Percentiles rank a stretch among this genome's conserved stretches.
phyloP scores from a whole-genome alignment of 2,329 filamentous ascomycete species.

The Stemphylium vesicarium region DNA sequence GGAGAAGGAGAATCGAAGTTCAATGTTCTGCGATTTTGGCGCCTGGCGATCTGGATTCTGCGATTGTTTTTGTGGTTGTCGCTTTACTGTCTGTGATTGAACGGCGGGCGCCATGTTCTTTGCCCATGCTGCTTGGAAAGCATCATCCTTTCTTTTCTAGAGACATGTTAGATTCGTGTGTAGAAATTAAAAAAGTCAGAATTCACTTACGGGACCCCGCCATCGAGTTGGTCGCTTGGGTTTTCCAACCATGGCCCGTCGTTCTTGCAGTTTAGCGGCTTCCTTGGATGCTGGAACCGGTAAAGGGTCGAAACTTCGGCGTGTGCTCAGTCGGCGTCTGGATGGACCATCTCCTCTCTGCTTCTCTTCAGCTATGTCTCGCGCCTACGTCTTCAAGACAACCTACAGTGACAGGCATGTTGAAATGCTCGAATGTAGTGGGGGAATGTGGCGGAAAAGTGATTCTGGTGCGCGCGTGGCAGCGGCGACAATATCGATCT shows the following conservation, averaged over 20 bases:
- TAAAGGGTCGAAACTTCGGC: slow-evolving; percentile 1
- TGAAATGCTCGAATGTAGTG: background rate
- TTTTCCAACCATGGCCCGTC: slow-evolving; percentile 3
- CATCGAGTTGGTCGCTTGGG: slow-evolving; percentile 13
- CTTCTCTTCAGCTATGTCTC: background rate
- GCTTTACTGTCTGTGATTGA: background rate
- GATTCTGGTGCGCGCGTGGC: background rate
- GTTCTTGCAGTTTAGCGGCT: background rate
- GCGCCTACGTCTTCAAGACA: background rate
- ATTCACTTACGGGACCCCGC: slow-evolving; percentile 7
- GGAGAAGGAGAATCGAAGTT: slow-evolving; percentile 27
- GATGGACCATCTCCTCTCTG: slow-evolving; percentile 5
- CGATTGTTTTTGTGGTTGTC: background rate
- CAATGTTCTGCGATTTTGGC: slow-evolving; percentile 12
- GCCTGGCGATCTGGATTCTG: background rate
- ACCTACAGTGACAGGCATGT: slow-evolving; percentile 15
- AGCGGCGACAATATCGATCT: background rate
- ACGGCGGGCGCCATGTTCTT: background rate
- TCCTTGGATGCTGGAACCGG: background rate
- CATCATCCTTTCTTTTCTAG: slow-evolving; percentile 1
- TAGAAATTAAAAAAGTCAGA: background rate
- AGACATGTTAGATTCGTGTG: background rate
- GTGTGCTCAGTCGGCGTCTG: slow-evolving; percentile 6
- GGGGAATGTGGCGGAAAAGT: background rate
- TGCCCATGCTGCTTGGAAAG: background rate